phyloP scores from a whole-genome alignment of 192 early-diverging fungal genomes.

The Mortierella antarctica region DNA sequence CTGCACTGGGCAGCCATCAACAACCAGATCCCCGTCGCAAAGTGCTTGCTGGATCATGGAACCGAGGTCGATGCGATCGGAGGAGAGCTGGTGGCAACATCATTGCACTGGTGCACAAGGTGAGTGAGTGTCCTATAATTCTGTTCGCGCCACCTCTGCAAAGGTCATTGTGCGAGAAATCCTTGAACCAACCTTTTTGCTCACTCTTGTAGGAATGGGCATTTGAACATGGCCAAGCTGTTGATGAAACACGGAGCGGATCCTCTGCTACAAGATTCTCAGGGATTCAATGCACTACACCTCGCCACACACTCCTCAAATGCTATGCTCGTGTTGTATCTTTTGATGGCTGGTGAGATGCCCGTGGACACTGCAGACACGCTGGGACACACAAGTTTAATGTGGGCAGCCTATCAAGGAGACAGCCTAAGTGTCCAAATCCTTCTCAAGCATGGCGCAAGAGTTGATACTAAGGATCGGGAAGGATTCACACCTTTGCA shows the following conservation, averaged over 20 bases:
- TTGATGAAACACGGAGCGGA: constrained; percentile 85
- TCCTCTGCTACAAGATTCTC: constrained; percentile 75
- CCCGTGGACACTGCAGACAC: constrained; percentile 80
- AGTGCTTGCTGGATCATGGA: constrained; percentile 82
- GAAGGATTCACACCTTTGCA: constrained; percentile 88
- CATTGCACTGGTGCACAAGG: constrained; percentile 94
- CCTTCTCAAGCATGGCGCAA: constrained; percentile 77
- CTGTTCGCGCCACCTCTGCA: background rate
- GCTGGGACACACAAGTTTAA: constrained; percentile 87
- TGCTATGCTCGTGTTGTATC: constrained; percentile 77
- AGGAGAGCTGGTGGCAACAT: constrained; percentile 84
- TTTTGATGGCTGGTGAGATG: constrained; percentile 74
- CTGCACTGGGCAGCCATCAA: constrained; percentile 90
- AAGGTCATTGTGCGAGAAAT: background rate
- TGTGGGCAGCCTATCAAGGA: constrained; percentile 96
- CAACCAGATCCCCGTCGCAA: constrained; percentile 74
- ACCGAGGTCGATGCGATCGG: constrained; percentile 81
- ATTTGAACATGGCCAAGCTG: constrained; percentile 76
- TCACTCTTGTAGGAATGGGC: constrained; percentile 68
- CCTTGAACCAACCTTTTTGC: background rate
- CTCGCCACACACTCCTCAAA: constrained; percentile 88
- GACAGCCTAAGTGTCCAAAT: constrained; percentile 77
- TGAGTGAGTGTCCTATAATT: constrained; percentile 12
- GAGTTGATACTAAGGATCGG: constrained; percentile 73
- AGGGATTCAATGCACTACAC: constrained; percentile 93